A percentile compares a stretch with the other conserved stretches of the same genome.
These are phyloP conservation scores for Postia placenta DNA, from an alignment of 768 basidiomycete genomes.

Conservation along the genomic window DNA sequence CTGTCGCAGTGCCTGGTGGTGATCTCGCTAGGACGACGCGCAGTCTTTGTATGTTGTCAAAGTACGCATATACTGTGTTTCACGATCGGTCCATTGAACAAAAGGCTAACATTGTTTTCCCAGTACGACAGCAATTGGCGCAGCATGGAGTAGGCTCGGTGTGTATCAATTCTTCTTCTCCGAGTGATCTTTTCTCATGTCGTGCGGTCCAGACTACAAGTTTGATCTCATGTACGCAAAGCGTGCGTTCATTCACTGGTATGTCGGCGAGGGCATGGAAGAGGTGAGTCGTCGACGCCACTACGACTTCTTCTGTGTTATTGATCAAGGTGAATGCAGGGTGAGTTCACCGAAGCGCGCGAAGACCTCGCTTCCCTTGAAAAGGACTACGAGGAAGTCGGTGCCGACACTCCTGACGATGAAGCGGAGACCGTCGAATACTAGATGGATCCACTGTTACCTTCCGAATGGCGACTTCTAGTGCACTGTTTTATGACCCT, in stretches of 20 bases:
- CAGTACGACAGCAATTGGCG: conserved; percentile 89
- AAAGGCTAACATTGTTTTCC: neutral
- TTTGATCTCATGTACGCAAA: conserved; percentile 98
- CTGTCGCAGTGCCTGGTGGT: conserved; percentile 87
- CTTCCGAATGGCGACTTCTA: too few species aligned
- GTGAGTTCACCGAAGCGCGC: conserved; percentile 97
- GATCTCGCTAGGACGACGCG: conserved; percentile 93
- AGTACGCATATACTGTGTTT: conserved; percentile 36
- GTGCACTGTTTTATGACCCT: too few species aligned
- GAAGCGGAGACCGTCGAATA: conserved; percentile 50
- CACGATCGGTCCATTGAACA: neutral
- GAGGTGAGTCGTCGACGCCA: conserved; percentile 53
- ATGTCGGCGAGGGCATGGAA: conserved; percentile 99
- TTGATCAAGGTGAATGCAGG: conserved; percentile 33
- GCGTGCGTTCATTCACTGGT: conserved; percentile 90
- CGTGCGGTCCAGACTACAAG: conserved; percentile 85
- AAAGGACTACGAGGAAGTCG: conserved; percentile 91
- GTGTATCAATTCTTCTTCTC: conserved; percentile 12
- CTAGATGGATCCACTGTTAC: too few species aligned
- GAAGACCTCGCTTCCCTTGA: conserved; percentile 97
- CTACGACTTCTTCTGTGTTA: conserved; percentile 2
- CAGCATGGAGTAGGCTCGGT: conserved; percentile 89
- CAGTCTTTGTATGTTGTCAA: conserved; percentile 96
- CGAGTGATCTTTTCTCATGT: too few species aligned
- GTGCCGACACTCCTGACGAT: conserved; percentile 67